Conservation (phyloP, 1,139 yeast genomes). For the Blastobotrys serpentis region DNA sequence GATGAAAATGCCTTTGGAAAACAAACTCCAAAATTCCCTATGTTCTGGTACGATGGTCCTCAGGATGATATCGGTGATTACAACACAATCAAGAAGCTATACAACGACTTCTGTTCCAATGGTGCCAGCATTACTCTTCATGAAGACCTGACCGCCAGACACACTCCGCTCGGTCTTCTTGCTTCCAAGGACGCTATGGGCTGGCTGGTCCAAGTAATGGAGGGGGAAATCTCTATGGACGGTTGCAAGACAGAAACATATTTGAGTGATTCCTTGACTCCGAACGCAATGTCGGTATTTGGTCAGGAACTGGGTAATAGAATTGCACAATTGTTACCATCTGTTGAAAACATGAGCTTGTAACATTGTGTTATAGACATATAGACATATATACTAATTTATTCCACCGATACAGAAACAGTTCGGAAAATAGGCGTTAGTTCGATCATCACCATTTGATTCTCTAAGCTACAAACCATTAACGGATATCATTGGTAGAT, state of each 20-base stretch:
- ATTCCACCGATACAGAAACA: too few species aligned
- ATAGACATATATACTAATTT: too few species aligned
- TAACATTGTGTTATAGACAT: too few species aligned
- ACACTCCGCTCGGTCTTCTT: slow-evolving; percentile 12
- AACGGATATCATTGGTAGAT: too few species aligned
- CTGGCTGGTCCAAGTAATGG: slow-evolving; percentile 13
- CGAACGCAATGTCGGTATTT: not conserved
- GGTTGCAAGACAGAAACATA: slow-evolving; percentile 6
- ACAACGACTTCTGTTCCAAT: slow-evolving; percentile 29
- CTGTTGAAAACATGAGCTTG: too few species aligned
- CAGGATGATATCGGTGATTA: slow-evolving; percentile 31
- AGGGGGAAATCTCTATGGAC: not conserved
- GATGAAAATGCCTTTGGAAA: not conserved
- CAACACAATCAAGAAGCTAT: slow-evolving; percentile 25
- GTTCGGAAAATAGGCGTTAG: too few species aligned
- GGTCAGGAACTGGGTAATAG: not conserved
- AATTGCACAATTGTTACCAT: not conserved
- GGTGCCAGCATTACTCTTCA: slow-evolving; percentile 31
- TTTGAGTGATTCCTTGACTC: not conserved
- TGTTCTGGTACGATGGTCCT: slow-evolving; percentile 33
- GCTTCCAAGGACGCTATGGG: slow-evolving; percentile 9
- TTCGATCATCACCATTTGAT: too few species aligned
- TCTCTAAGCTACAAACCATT: too few species aligned
- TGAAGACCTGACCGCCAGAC: slow-evolving; percentile 20
- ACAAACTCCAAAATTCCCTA: slow-evolving; percentile 27